These are phyloP conservation scores for Fusarium annulatum DNA, from an alignment of 2,329 filamentous ascomycete species.

Conservation along the genomic window DNA sequence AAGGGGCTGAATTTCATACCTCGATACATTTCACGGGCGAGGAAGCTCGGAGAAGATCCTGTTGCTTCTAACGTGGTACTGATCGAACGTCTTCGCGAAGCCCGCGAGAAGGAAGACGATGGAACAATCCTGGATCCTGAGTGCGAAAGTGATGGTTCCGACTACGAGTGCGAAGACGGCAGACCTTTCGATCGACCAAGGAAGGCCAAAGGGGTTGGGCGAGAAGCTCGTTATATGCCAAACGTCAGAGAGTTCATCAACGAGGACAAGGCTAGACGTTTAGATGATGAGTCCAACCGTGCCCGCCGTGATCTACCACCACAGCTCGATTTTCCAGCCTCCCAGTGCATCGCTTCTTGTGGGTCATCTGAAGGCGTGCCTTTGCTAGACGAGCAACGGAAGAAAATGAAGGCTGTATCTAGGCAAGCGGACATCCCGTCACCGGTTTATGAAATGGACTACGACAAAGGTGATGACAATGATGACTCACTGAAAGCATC, in stretches of 20 bases:
- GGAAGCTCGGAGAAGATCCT: slow-evolving; percentile 40
- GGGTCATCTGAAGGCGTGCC: not conserved
- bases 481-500: not conserved
- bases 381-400: slow-evolving; percentile 3
- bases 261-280: not conserved
- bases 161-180: slow-evolving; percentile 15
- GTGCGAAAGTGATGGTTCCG: slow-evolving; percentile 25
- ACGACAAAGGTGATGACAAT: not conserved
- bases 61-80: slow-evolving; percentile 16
- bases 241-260: not conserved
- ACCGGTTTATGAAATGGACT: not conserved
- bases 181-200: slow-evolving; percentile 32
- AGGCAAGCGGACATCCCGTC: not conserved
- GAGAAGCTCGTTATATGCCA: not conserved
- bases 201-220: not conserved
- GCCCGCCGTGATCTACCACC: slow-evolving; percentile 14
- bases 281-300: slow-evolving; percentile 21
- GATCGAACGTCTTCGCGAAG: not conserved
- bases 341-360: not conserved
- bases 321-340: slow-evolving; percentile 12
- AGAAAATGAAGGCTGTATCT: not conserved
- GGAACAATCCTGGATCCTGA: not conserved
- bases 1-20: not conserved
- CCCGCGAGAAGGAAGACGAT: not conserved
- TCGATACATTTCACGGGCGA: slow-evolving; percentile 38